Evolutionary conservation across 257 asterid genomes (phyloP).

Genomic region (Nicotiana undulata): DNA sequence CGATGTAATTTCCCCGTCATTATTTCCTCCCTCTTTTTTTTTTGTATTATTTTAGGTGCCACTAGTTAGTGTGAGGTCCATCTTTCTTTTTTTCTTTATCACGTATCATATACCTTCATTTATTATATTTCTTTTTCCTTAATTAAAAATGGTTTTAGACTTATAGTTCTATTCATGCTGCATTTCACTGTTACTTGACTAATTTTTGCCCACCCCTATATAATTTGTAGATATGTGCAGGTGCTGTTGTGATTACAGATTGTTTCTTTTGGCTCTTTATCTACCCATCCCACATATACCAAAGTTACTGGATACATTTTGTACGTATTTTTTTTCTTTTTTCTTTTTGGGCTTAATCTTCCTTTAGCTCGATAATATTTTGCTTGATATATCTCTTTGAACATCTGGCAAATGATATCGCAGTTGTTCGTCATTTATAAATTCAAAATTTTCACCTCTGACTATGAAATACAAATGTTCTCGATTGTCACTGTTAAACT

Average conservation of each 20-base stretch:
- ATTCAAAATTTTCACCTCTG: too few species aligned
- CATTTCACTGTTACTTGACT: background rate
- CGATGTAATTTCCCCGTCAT: too few species aligned
- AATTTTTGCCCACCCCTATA: background rate
- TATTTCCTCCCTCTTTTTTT: too few species aligned
- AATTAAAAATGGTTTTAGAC: background rate
- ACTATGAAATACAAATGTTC: too few species aligned
- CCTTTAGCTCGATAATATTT: background rate
- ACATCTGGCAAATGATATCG: too few species aligned
- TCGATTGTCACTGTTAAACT: too few species aligned
- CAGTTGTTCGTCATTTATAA: background rate
- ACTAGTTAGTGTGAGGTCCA: background rate
- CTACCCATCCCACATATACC: constrained; percentile 49
- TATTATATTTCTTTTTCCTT: background rate
- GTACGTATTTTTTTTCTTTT: constrained; percentile 32
- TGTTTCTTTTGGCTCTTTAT: constrained; percentile 52
- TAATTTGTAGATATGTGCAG: constrained; percentile 50
- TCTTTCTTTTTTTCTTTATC: background rate
- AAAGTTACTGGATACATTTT: constrained; percentile 36
- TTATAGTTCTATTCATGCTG: background rate
- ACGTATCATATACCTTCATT: background rate
- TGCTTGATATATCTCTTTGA: background rate
- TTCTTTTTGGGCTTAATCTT: background rate
- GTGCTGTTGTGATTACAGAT: constrained; percentile 74
- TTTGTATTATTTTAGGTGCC: background rate